Evolutionary conservation across 2,329 filamentous ascomycete genomes (phyloP).

Genomic region (Alternaria infectoria): DNA sequence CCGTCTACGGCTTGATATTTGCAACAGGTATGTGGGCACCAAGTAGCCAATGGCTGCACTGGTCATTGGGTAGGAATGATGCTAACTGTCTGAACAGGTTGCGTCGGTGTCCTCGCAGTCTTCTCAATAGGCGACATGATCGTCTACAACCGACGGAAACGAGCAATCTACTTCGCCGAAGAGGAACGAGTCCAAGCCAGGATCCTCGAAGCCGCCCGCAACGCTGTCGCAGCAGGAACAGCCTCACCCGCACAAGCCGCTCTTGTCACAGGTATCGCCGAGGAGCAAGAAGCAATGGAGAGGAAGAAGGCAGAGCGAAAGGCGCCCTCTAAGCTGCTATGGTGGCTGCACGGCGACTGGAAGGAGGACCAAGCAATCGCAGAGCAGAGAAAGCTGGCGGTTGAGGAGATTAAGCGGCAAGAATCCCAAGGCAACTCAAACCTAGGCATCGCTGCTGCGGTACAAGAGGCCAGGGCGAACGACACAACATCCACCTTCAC

Average conservation of each 20-base stretch:
- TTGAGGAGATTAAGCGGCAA: slow-evolving; percentile 39
- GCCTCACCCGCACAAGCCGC: slow-evolving; percentile 60
- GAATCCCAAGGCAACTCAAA: slow-evolving; percentile 29
- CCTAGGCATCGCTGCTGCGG: slow-evolving; percentile 37
- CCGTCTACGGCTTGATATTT: slow-evolving; percentile 65
- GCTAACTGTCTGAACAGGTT: slow-evolving; percentile 51
- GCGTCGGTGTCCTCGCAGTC: slow-evolving; percentile 65
- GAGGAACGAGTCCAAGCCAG: slow-evolving; percentile 55
- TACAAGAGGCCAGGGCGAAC: slow-evolving; percentile 41
- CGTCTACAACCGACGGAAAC: slow-evolving; percentile 70
- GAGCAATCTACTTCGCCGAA: slow-evolving; percentile 64
- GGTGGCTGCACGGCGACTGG: slow-evolving; percentile 47
- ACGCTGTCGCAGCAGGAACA: slow-evolving; percentile 51
- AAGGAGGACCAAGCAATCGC: slow-evolving; percentile 46
- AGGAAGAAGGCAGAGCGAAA: slow-evolving; percentile 44
- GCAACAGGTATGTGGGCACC: slow-evolving; percentile 59
- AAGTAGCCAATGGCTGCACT: slow-evolving; percentile 15
- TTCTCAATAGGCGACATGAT: slow-evolving; percentile 72
- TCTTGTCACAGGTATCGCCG: slow-evolving; percentile 65
- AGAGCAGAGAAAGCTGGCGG: slow-evolving; percentile 41
- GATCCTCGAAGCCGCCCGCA: slow-evolving; percentile 53
- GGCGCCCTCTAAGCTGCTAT: slow-evolving; percentile 38
- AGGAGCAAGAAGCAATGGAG: slow-evolving; percentile 61
- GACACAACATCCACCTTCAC: slow-evolving; percentile 14
- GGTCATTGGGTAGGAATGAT: background rate